Evolutionary conservation across 164 flowering plant genomes (phyloP), one percentile per base, ranked within the genome.

Genomic region (Chimonanthus salicifolius): DNA sequence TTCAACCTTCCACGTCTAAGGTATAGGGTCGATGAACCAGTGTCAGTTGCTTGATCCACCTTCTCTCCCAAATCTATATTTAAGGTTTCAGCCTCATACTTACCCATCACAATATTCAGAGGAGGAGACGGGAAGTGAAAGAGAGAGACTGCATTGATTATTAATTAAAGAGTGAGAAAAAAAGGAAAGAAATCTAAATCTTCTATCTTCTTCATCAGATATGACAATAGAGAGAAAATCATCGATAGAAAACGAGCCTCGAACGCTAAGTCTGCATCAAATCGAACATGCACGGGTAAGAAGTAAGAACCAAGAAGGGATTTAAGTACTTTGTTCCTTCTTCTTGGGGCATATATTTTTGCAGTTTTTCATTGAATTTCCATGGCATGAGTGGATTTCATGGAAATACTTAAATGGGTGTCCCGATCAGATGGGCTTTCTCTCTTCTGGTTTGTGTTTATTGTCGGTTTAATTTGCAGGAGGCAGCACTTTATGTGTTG

Each of bases 201-300:
- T 58, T n/a, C 60, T 4, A 54, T 13, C 16, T 11, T 54, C 16
- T 54, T 10, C 16, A 49, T 49, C 72, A 43, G 43, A 4, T 3
- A 7, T 68, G 49, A 11, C 13, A 71, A 71, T 71, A 3, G 73
- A 71, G 73, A 71, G 73, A 49, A 58, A 58, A 18, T 58, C 73
- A 60, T 71, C 73, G 49, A 71, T 71, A 15, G 73, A 71, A 6
- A 71, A 65, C 48, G 64, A 71, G 73, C 73, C 73, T 10, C 64
- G 64, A 47, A 71, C 73, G 10, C 50, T 71, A 1, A 44, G 11
- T 45, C 18, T 71, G 3, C 9, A 45, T 58, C 64, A 71, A 15
- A 58, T 71, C 20, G 33, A 71, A 60, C 58, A 58, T 60, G 73
- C 73, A 13, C 58, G 73, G 73, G 73, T 71, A 45, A 2, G 62